A percentile compares a stretch with the other conserved stretches of the same genome.
Conservation (phyloP, 2,329 filamentous ascomycete genomes). For the Fusarium sp. region DNA sequence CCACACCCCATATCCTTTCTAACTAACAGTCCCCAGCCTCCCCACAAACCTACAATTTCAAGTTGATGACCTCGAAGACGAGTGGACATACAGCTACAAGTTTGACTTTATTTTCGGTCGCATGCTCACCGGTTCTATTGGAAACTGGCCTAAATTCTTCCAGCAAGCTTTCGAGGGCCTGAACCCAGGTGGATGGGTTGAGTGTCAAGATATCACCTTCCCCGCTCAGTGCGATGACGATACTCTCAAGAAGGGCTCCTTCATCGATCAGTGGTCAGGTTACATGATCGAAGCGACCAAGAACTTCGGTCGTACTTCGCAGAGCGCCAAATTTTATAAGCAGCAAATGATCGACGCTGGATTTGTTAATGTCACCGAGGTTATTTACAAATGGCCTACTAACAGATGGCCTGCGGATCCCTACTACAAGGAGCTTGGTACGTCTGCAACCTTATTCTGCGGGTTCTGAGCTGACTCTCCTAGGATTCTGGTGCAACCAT, state of each 20-base stretch:
- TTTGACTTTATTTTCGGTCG: conserved; percentile 60
- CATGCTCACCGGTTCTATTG: conserved; percentile 56
- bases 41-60: conserved; percentile 65
- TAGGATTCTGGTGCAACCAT: conserved; percentile 56
- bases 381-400: conserved; percentile 63
- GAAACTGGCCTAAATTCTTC: conserved; percentile 55
- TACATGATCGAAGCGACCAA: conserved; percentile 51
- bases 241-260: conserved; percentile 50
- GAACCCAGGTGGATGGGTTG: conserved; percentile 60
- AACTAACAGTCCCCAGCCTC: conserved; percentile 50
- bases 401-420: conserved; percentile 66
- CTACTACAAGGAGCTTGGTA: conserved; percentile 65
- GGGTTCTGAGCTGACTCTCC: rapidly evolving
- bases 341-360: conserved; percentile 63
- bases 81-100: conserved; percentile 56
- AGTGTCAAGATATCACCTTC: conserved; percentile 59
- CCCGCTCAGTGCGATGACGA: conserved; percentile 59
- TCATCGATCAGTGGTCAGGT: conserved; percentile 48
- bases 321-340: conserved; percentile 50
- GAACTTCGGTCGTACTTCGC: conserved; percentile 50
- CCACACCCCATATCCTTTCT: neutral
- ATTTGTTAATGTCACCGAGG: conserved; percentile 65
- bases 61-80: conserved; percentile 58
- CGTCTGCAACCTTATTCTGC: neutral
- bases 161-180: conserved; percentile 55